Evolutionary conservation across 768 basidiomycete species (phyloP).

Genomic region (Filobasidium wieringae): DNA sequence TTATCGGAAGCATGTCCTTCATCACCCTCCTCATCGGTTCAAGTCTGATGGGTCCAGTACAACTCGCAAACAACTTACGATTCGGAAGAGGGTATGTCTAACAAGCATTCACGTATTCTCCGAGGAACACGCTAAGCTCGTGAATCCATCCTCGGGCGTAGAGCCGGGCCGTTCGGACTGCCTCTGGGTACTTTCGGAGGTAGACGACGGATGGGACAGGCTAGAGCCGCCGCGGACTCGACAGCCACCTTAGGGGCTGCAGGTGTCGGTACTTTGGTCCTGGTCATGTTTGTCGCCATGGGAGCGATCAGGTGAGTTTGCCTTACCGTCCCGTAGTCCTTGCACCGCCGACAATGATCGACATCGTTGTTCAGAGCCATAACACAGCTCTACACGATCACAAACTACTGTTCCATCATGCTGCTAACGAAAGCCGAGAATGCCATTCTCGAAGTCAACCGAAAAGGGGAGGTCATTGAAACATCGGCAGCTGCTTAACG

Average conservation of each 20-base stretch:
- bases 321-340: not conserved
- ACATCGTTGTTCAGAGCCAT: slow-evolving; percentile 5
- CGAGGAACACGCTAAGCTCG: no score
- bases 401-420: slow-evolving; percentile 5
- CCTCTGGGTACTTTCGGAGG: slow-evolving; percentile 3
- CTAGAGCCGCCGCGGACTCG: not conserved
- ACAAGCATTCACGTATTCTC: no score
- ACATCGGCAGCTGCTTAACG: no score
- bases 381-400: slow-evolving; percentile 8
- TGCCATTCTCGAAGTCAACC: slow-evolving; percentile 17
- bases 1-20: slow-evolving; percentile 14
- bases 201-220: not conserved
- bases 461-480: slow-evolving; percentile 9
- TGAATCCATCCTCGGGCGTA: no score
- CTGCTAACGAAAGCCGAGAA: slow-evolving; percentile 15
- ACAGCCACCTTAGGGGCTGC: not conserved
- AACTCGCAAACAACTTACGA: slow-evolving; percentile 12
- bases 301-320: slow-evolving; percentile 10
- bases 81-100: slow-evolving; percentile 5
- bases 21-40: slow-evolving; percentile 11
- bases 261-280: slow-evolving; percentile 9
- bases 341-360: not conserved
- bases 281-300: slow-evolving; percentile 10
- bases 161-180: slow-evolving; percentile 6
- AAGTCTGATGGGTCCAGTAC: slow-evolving; percentile 11